Base-by-base conservation (phyloP, 495 filamentous ascomycete genomes). In the Daldinia vernicosa region DNA sequence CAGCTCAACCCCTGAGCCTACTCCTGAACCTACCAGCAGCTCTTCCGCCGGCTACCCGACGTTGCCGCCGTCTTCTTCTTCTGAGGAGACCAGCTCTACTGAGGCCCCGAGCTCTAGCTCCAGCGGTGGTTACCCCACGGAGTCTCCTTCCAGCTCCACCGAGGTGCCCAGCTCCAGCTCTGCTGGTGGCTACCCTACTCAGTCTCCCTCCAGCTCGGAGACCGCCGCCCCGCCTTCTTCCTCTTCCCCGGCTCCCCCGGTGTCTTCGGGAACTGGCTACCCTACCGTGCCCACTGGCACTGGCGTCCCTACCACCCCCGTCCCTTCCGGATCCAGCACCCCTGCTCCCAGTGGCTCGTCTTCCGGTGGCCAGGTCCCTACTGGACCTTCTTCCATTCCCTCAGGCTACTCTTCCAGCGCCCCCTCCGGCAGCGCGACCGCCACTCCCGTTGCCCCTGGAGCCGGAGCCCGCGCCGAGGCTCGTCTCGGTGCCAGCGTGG, bases 401-500 rank as follows among this genome's bases (percentile, higher is more conserved):
- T 37, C 50, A 17, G 24, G 55, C 45, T 33, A 40, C 12, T 33
- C 54, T 33, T 43, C 12, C 24, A 27, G 17, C 35, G 26, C 35
- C 37, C n/a, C 39, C 39, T 4, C 33, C 9, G 24, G 11, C 19
- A 55, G 55, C 28, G 59, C 72, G 6, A 33, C 50, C 37, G 52
- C 68, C 9, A 33, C 52, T 47, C 67, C 71, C 50, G 26, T 53
- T 1, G 35, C 35, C 35, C 52, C 71, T 1, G 60, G 56, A 11
- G 66, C 75, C 9, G 71, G 65, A 14, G 56, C 60, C 37, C 50
- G 40, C 14, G 57, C 55, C 28, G 66, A 65, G 6, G 66, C 65
- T 9, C 64, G 74, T 15, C 33, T 76, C 47, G 74, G 73, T 1
- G 69, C 71, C 15, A 60, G 67, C 52, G 4, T 76, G 24, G 69